Evolutionary conservation across 345 rosid genomes (phyloP), one percentile per base, ranked within the genome.

Genomic region (Ailanthus altissimus): DNA sequence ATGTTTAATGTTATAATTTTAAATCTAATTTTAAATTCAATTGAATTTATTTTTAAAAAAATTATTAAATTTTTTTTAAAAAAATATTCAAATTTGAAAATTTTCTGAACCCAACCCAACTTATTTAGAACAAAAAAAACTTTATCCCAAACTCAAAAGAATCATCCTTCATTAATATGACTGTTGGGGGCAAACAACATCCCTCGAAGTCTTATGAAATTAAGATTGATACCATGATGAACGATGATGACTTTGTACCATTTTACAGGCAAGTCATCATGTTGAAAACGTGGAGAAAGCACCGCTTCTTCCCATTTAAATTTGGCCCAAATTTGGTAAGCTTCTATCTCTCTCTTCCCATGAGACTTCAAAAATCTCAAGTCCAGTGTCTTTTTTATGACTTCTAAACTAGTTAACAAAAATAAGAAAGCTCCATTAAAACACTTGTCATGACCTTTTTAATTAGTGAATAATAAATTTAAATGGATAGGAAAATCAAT

Each of bases 291-390:
- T 78, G 72, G 84, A 82, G 70, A 78, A 53, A 70, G 42, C 77
- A 71, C 79, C 80, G 5, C 84, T 82, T 65, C 84, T 82, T 71
- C 82, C 84, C 15, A 28, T 80, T 64, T 82, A 82, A 49, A 70
- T 14, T 36, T 49, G 6, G 11, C 49, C n/a, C 0, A 13, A 72
- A 66, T 49, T 54, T 43, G 57, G 49, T 83, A 72, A 38, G 77
- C 26, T 23, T 25, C 32, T 46, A 28, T n/a, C 12, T 8, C 42
- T 13, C 18, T 8, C 46, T 42, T 42, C 14, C 14, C 14, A 18
- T n/a, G n/a, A n/a, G n/a, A n/a, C n/a, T n/a, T n/a, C n/a, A n/a
- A n/a, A n/a, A n/a, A n/a, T n/a, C n/a, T n/a, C n/a, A n/a, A n/a
- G n/a, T n/a, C n/a, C n/a, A n/a, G n/a, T n/a, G n/a, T n/a, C n/a